Conservation (phyloP, 148 eudicot genomes). For the Drosera capensis region DNA sequence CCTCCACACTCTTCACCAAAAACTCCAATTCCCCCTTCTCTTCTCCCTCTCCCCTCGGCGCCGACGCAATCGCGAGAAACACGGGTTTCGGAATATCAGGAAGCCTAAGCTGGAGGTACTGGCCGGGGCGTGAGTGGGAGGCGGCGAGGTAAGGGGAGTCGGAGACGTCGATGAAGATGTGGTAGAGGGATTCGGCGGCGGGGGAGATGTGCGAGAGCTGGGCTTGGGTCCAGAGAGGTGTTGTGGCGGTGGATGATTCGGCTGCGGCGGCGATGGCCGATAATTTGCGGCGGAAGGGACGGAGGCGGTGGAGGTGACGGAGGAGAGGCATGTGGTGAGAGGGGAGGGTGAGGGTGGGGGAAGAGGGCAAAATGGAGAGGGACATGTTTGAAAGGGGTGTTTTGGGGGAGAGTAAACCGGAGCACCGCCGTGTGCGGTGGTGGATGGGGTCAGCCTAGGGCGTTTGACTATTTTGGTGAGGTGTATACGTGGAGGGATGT, state of each 20-base stretch:
- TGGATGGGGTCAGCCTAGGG: too few species aligned
- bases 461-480: too few species aligned
- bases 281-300: slow-evolving; percentile 9
- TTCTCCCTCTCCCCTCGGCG: slow-evolving; percentile 34
- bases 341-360: slow-evolving; percentile 10
- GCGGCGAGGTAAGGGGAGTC: slow-evolving; percentile 42
- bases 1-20: slow-evolving; percentile 55
- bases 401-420: too few species aligned
- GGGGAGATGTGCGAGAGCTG: slow-evolving; percentile 36
- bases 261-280: slow-evolving; percentile 29
- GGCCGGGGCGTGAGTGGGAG: slow-evolving; percentile 53
- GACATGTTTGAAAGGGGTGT: too few species aligned
- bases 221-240: slow-evolving; percentile 37
- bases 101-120: slow-evolving; percentile 66
- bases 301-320: slow-evolving; percentile 13
- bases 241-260: slow-evolving; percentile 49
- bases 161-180: slow-evolving; percentile 66
- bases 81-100: slow-evolving; percentile 41
- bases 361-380: too few species aligned
- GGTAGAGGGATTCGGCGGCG: slow-evolving; percentile 62
- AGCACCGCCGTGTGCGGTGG: too few species aligned
- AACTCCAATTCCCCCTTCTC: slow-evolving; percentile 69
- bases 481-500: too few species aligned
- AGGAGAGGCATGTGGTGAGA: too few species aligned
- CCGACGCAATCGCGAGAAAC: slow-evolving; percentile 66